Evolutionary conservation across 129 eudicot genomes (phyloP), one percentile per base, ranked within the genome.

Genomic region (Chrysanthemum seticuspe): DNA sequence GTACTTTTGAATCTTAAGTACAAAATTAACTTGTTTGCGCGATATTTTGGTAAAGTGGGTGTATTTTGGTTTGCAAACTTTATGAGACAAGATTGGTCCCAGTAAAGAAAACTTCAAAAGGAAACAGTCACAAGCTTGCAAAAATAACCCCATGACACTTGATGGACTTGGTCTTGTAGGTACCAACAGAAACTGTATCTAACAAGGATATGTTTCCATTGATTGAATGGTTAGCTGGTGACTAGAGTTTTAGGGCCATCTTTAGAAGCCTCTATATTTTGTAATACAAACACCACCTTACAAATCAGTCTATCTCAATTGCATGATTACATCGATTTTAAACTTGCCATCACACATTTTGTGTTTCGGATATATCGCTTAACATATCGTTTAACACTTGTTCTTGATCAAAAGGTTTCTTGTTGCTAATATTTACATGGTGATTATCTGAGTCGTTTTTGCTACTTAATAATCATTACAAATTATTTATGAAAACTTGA

Each of bases 71-170:
- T 71, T 60, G 72, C 72, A 53, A 72, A 72, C 73, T 78, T 78
- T 78, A 65, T 55, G 74, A 71, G 73, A 78, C 74, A 72, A 72
- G 68, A 78, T 45, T 65, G 82, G 82, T 65, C 82, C 78, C 82
- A 78, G 6, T 44, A 65, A 72, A 66, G 78, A 78, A 72, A 78
- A 7, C 3, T 27, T 78, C 68, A 60, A 65, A 72, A 64, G 77
- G 78, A 78, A 72, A 78, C 68, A 54, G 78, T 78, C 78, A 56
- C 74, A 78, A 72, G 44, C 72, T 72, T 65, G 62, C 61, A 72
- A 64, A 45, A 27, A 47, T 31, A 51, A 55, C 53, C 68, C 68
- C 73, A 64, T 72, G 66, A 60, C 68, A 64, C 68, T 19, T 31
- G 74, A 65, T 78, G 55, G 82, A 72, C 68, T 78, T 78, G 78